Base-by-base conservation (phyloP, 306 rosid genomes). In the Calophaca sinica region DNA sequence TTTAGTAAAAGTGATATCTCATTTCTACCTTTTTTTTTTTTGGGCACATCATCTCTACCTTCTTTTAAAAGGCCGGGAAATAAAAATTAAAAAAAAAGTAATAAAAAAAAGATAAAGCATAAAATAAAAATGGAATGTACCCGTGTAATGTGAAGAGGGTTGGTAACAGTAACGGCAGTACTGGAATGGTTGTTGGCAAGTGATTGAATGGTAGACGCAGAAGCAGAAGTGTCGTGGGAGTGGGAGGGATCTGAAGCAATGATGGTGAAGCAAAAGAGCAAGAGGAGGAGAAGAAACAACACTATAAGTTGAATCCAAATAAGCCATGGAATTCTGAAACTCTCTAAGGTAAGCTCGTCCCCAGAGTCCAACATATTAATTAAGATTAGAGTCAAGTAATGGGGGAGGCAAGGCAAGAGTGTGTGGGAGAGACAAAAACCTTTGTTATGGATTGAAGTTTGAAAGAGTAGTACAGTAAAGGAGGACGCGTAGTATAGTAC, bases 281-380 rank as follows among this genome's bases (percentile, higher is more conserved):
- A 80, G 38, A 74, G 70, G n/a, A 94, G 10, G 59, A 91, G 83
- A 52, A 93, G 91, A 65, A 91, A 31, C 5, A 87, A 70, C 0
- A 91, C 84, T 1, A 94, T 41, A 13, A 90, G 81, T 70, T 91
- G 98, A 76, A 88, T 88, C 97, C 91, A 94, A 9, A 91, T 76
- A 6, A 94, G 89, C 89, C 96, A 87, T 72, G 96, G 89, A 57
- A 86, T 44, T 79, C 67, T 83, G 78, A 70, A 77, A 81, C 66
- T 83, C 48, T 83, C 73, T 5, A 91, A 11, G 26, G 70, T 33
- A 4, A 94, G 26, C 14, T 84, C 97, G 38, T 88, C 96, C 48
- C 90, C 93, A 75, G 85, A 87, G 80, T 87, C 85, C n/a, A 83
- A 80, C 98, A 91, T 91, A 32, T 41, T 6, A 41, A 5, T 41